These are phyloP conservation scores for Bacterosira constricta DNA, from an alignment of 108 stramenopile species.

Conservation along the genomic window DNA sequence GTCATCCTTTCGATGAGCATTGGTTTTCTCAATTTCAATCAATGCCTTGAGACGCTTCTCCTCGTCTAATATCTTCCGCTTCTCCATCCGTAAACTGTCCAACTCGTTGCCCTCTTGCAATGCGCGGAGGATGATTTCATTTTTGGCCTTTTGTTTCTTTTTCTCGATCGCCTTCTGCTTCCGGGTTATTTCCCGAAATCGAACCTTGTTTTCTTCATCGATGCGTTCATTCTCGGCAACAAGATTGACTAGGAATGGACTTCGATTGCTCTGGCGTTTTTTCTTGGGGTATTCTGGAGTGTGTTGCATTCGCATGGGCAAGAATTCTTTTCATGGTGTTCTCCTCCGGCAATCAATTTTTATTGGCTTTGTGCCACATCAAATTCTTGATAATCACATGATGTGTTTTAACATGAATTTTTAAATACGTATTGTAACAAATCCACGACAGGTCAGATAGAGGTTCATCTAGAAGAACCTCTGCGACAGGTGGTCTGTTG, in stretches of 20 bases:
- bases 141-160: constrained; percentile 11
- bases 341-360: too few relatives aligned
- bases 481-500: too few relatives aligned
- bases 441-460: too few relatives aligned
- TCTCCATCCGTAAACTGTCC: constrained; percentile 4
- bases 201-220: constrained; percentile 16
- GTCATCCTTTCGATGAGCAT: constrained; percentile 11
- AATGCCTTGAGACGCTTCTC: constrained; percentile 19
- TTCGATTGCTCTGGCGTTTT: neutral
- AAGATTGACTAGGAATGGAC: constrained; percentile 4
- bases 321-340: too few relatives aligned
- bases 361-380: too few relatives aligned
- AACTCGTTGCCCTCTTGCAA: constrained; percentile 8
- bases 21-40: constrained; percentile 16
- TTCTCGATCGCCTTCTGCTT: neutral
- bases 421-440: too few relatives aligned
- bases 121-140: constrained; percentile 10
- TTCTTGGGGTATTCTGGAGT: too few relatives aligned
- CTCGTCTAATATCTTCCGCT: constrained; percentile 9
- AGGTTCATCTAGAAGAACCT: too few relatives aligned
- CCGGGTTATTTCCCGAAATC: neutral
- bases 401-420: too few relatives aligned
- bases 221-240: constrained; percentile 28
- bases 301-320: too few relatives aligned
- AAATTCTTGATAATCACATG: too few relatives aligned